Base-by-base conservation (phyloP, 1,284 basidiomycete species). In the Trichosporon inkin region DNA sequence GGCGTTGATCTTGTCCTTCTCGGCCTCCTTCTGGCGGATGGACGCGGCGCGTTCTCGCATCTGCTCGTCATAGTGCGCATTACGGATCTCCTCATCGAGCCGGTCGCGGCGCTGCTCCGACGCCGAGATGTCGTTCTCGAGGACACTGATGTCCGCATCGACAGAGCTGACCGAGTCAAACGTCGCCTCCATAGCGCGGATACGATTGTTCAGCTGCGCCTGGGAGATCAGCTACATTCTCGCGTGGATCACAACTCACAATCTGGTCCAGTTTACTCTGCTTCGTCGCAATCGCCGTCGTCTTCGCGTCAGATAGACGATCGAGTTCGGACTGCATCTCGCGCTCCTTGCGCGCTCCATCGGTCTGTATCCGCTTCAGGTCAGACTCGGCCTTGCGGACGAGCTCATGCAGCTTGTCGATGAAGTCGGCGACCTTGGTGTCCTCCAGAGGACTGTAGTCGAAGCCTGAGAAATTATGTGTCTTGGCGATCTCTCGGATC, bases 391-490 rank as follows among this genome's bases (percentile, higher is more conserved):
- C 70, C 57, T 68, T 70, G 22, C 73, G 66, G 5, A 74, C 67
- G 10, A 72, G 59, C 20, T 73, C 71, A 8, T 69, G 67, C 11
- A 78, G 62, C 49, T 67, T 72, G 36, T 74, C 72, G 7, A 75
- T 62, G 53, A 73, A 74, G 22, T 72, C 71, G 14, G 58, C 63
- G 10, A 76, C 62, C 58, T 76, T 73, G 35, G 36, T 24, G 38
- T 77, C 74, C 54, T 74, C 73, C 14, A 73, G 63, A 0, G 74
- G 71, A 10, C 70, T 71, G 58, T 70, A 70, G 58, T 84, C 85
- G 70, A 85, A 93, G 0, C 90, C 92, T 56, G 84, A 84, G 67
- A 96, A 86, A 22, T 84, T 82, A 66, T 89, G 82, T 62, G 84
- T 84, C 47, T 84, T 80, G 51, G 86, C 84, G 10, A 92, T 84